Base-by-base conservation (phyloP, 306 rosid species). In the Begonia fuchsioides region DNA sequence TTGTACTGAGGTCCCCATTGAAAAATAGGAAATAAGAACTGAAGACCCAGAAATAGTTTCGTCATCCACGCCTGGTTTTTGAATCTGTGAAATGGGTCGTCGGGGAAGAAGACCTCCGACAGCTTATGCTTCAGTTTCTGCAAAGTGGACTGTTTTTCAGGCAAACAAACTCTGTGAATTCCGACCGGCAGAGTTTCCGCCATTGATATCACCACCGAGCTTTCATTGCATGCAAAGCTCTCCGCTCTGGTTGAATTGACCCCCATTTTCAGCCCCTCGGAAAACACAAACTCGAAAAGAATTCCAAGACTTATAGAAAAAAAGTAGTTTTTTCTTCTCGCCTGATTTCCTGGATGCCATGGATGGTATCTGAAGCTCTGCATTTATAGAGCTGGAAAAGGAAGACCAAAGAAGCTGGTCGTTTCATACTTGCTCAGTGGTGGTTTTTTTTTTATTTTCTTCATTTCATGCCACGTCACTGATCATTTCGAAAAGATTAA, bases 71-170 rank as follows among this genome's bases (percentile, higher is more conserved):
- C 55, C 51, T 82, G 81, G 72, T 85, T 73, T 54, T 79, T 80
- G 75, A 86, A 82, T 43, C 59, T 52, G 65, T 79, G 69, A 13
- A 92, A 62, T 19, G 98, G 98, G 20, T 92, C 83, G 40, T 92
- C 96, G 0, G 96, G 94, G 79, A 92, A 92, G 62, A 85, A 85
- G 15, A 92, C 75, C 64, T 92, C 96, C 13, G 78, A 58, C 38
- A 92, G 60, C 51, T 82, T 71, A n/a, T 53, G 75, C 48, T 60
- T 71, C n/a, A 92, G 85, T 55, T 92, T 92, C 19, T 77, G 72
- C 0, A 75, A 6, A 2, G 94, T 82, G 56, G 77, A 79, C 19
- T 70, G 72, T 20, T 67, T 43, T 4, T 87, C 93, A 14, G 94
- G 94, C 48, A 82, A 57, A 11, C 81, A 61, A 26, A 82, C 94